Evolutionary conservation across 257 asterid genomes (phyloP).

Genomic region (Capsicum chinense): DNA sequence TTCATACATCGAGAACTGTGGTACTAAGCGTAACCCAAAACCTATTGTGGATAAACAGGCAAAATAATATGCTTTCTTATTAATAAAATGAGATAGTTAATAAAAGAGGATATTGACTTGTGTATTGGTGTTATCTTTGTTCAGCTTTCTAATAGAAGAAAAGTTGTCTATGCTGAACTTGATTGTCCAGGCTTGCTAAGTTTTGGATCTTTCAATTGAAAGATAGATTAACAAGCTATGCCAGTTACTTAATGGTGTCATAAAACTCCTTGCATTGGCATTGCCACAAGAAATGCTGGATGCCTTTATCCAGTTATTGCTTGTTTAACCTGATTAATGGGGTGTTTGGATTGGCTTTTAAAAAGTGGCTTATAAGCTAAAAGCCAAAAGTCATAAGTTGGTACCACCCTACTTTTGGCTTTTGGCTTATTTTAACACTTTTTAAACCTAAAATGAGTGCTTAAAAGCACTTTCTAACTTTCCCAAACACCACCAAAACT

Average conservation of each 20-base stretch:
- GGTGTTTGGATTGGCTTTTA: too few relatives aligned
- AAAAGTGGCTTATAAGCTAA: too few relatives aligned
- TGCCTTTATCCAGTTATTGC: not conserved
- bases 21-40: conserved; percentile 11
- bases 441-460: too few relatives aligned
- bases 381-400: too few relatives aligned
- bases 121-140: not conserved
- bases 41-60: not conserved
- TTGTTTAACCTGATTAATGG: not conserved
- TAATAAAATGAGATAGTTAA: not conserved
- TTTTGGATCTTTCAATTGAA: not conserved
- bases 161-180: not conserved
- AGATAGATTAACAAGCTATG: not conserved
- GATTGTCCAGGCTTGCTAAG: not conserved
- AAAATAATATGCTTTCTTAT: conserved; percentile 10
- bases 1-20: not conserved
- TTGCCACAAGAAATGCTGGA: not conserved
- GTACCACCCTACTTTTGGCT: too few relatives aligned
- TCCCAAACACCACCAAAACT: too few relatives aligned
- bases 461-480: too few relatives aligned
- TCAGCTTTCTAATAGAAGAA: not conserved
- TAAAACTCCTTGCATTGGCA: not conserved
- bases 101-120: not conserved
- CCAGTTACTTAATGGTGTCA: conserved; percentile 6
- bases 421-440: too few relatives aligned